Evolutionary conservation across 805 yeast species (phyloP), one percentile per base, ranked within the genome.

Genomic region (Saccharomycopsis lassenensis): DNA sequence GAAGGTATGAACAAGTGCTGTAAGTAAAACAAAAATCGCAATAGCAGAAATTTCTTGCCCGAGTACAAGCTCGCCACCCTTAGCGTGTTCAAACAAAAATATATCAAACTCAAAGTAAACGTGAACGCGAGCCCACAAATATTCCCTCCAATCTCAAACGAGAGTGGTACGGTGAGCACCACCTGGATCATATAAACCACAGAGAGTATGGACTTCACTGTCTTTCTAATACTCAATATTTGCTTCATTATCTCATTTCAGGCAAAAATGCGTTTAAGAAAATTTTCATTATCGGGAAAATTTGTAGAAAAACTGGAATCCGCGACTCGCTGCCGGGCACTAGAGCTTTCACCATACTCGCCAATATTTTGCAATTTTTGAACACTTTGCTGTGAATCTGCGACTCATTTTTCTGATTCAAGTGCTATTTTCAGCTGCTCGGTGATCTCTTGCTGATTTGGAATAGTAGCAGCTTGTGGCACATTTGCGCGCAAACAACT

Each of bases 101-200:
- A 87, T 36, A 80, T 57, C 29, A 71, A 61, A 37, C 83, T 71
- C 32, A 89, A 65, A 5, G 94, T 77, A 22, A 76, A 67, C 0
- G 89, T 75, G 55, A 76, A 91, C 14, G 93, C 74, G 41, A 91
- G 61, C 1, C 98, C 98, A 57, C 97, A 89, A 38, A 74, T 67
- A 14, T 77, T 68, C 1, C 97, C 96, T 7, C 97, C 97, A 25
- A 85, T 79, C 51, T 89, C 95, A 57, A 91, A 91, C 17, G 96
- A 81, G 43, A 91, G 67, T 4, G 97, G 97, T 5, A 91, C 80
- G 2, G 95, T 80, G 21, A 87, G 63, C 20, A 86, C 69, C 8
- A 84, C 74, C 34, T 83, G 69, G 4, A 70, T 54, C 36, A 85
- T 61, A 50, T 86, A 85, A 21, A 80, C 56, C 1, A 72, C 57